These are phyloP conservation scores for Coccomyxa subellipsoidea DNA, from an alignment of 163 green algal genomes.

Conservation along the genomic window DNA sequence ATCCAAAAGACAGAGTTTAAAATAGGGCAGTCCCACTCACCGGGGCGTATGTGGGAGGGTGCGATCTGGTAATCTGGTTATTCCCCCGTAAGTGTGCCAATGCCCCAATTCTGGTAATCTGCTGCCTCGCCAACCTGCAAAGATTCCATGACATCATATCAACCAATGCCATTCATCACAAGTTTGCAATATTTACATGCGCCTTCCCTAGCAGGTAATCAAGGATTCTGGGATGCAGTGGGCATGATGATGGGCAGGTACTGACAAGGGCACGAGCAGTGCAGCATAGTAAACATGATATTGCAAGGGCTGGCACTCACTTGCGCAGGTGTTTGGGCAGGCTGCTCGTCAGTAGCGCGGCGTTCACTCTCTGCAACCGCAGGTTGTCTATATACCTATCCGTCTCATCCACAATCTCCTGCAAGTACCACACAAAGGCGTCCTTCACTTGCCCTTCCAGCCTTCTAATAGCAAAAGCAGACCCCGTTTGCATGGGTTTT, in stretches of 20 bases:
- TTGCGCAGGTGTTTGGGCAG: conserved; percentile 58
- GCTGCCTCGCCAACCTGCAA: neutral
- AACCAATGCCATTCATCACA: neutral
- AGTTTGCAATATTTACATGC: neutral
- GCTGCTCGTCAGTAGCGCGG: conserved; percentile 35
- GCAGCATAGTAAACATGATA: neutral
- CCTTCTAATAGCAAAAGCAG: too few relatives aligned
- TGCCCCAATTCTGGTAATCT: neutral
- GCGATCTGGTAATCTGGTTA: neutral
- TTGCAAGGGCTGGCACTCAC: conserved; percentile 1
- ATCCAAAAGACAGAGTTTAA: too few relatives aligned
- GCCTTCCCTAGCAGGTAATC: neutral
- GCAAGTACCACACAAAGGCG: neutral
- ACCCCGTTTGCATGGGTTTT: too few relatives aligned
- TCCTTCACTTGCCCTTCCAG: too few relatives aligned
- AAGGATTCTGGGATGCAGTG: neutral
- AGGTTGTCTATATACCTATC: conserved; percentile 79
- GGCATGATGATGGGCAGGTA: neutral
- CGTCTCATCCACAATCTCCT: conserved; percentile 89
- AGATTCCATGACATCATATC: too few relatives aligned
- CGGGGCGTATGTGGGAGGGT: neutral
- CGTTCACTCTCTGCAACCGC: conserved; percentile 55
- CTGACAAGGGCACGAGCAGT: neutral
- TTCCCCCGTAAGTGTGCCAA: neutral
- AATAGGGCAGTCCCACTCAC: neutral